A percentile compares a stretch with the other conserved stretches of the same genome.
phyloP scores from a whole-genome alignment of 306 rosid species.

The Bauhinia variegata region DNA sequence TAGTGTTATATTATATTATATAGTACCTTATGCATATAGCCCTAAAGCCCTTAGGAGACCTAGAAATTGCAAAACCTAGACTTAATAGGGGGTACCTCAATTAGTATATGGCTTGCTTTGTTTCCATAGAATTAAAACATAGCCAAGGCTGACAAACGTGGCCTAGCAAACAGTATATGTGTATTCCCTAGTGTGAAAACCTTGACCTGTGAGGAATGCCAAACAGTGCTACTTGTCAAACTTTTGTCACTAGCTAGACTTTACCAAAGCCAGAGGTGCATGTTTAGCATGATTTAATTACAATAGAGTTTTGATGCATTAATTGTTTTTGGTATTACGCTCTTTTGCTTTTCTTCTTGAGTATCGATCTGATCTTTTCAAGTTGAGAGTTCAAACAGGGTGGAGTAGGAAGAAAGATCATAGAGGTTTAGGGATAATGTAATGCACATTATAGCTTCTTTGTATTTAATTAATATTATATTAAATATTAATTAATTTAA shows the following conservation, averaged over 20 bases:
- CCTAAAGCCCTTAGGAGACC: neutral
- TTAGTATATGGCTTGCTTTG: constrained; percentile 15
- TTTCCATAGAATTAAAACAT: constrained; percentile 22
- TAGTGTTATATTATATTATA: too few species aligned
- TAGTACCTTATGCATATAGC: neutral
- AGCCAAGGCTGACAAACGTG: constrained; percentile 40
- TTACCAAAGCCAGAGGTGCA: constrained; percentile 31
- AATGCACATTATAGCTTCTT: too few species aligned
- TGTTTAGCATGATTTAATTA: constrained; percentile 30
- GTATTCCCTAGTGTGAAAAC: constrained; percentile 36
- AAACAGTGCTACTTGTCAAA: constrained; percentile 38
- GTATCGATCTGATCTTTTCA: neutral
- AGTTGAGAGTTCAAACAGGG: neutral
- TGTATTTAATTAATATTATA: too few species aligned
- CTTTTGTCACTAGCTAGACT: neutral
- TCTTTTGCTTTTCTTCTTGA: too few species aligned
- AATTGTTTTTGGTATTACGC: neutral
- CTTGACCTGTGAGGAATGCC: constrained; percentile 48
- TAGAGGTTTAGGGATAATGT: too few species aligned
- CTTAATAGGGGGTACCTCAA: constrained; percentile 32
- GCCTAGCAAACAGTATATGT: constrained; percentile 33
- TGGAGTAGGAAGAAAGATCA: too few species aligned
- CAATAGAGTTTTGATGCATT: too few species aligned
- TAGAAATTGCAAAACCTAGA: too few species aligned
- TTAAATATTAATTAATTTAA: too few species aligned